Evolutionary conservation across 2,329 filamentous ascomycete genomes (phyloP).

Genomic region (Berkeleyomyces rouxiae): DNA sequence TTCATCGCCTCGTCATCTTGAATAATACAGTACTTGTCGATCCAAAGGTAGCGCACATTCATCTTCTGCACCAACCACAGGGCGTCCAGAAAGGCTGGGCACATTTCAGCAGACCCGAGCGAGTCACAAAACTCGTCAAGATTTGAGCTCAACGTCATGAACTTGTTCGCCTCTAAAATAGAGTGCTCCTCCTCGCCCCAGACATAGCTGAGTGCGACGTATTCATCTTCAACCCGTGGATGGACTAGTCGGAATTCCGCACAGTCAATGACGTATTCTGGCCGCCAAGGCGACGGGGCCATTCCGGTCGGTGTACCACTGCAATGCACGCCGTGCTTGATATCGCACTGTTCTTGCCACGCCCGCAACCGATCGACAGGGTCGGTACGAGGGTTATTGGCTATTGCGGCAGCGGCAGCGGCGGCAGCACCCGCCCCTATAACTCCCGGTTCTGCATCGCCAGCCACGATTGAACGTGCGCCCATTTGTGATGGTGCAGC

Average conservation of each 20-base stretch:
- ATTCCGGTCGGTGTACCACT: conserved; percentile 15
- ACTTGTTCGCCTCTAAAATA: conserved; percentile 17
- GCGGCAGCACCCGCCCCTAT: conserved; percentile 13
- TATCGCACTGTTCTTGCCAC: conserved; percentile 29
- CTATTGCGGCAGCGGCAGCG: conserved; percentile 12
- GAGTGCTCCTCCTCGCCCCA: conserved; percentile 20
- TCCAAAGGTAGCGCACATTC: conserved; percentile 28
- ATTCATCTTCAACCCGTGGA: conserved; percentile 24
- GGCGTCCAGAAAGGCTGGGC: conserved; percentile 27
- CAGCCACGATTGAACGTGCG: conserved; percentile 18
- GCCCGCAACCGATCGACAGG: conserved; percentile 25
- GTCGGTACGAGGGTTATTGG: conserved; percentile 19
- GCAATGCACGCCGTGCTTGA: conserved; percentile 27
- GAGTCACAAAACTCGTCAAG: conserved; percentile 22
- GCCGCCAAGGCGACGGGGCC: conserved; percentile 23
- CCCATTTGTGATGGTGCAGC: conserved; percentile 19
- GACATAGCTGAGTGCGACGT: conserved; percentile 31
- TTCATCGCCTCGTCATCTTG: conserved; percentile 27
- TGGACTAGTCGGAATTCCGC: conserved; percentile 25
- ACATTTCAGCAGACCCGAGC: conserved; percentile 24
- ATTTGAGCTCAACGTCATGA: conserved; percentile 23
- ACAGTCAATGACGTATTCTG: conserved; percentile 26
- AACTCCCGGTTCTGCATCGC: neutral
- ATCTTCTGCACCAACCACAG: conserved; percentile 29
- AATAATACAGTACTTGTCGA: conserved; percentile 29